Evolutionary conservation across 2,329 filamentous ascomycete genomes (phyloP), one percentile per base, ranked within the genome.

Genomic region (Alternaria sp.): DNA sequence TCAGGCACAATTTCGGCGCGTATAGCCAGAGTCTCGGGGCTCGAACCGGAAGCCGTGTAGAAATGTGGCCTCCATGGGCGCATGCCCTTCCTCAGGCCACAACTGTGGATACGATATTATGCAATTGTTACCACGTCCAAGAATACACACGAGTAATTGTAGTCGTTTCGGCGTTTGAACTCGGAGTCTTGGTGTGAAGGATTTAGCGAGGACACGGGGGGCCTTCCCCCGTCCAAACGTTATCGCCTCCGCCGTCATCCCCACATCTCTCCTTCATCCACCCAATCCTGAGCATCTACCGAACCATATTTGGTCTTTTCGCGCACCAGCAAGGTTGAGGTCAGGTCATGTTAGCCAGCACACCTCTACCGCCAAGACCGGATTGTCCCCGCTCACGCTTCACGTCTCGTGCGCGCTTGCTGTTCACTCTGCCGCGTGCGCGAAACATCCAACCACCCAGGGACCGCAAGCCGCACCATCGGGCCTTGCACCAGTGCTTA

Each of bases 241-340:
- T 62, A 25, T 54, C 43, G 60, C 55, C 55, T 47, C 30, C 49
- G 32, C 56, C 60, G 60, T 50, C 59, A 52, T 62, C 55, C 30
- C 32, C 32, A 28, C 57, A 43, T 12, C 15, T 32, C 19, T 32
- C 28, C 26, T 43, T 28, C 25, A 40, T 30, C 49, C 23, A 53
- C 25, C 60, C 21, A 45, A 28, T 40, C 49, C 30, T 13, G 25
- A 49, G 25, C 49, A 11, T 47, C 28, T 25, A 52, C 12, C 49
- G 17, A 45, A 17, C 49, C 19, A 54, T 53, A 26, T 36, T 10
- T 40, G 40, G 28, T 36, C 46, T 50, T 17, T 58, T 43, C 30
- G 59, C 59, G 21, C 50, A 23, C n/a, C 21, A 26, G 45, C 21
- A 51, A 25, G 25, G 23, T 43, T 55, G 19, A 23, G 15, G 46